Base-by-base conservation (phyloP, 2,329 filamentous ascomycete species). In the Thielaviopsis ethacetica region DNA sequence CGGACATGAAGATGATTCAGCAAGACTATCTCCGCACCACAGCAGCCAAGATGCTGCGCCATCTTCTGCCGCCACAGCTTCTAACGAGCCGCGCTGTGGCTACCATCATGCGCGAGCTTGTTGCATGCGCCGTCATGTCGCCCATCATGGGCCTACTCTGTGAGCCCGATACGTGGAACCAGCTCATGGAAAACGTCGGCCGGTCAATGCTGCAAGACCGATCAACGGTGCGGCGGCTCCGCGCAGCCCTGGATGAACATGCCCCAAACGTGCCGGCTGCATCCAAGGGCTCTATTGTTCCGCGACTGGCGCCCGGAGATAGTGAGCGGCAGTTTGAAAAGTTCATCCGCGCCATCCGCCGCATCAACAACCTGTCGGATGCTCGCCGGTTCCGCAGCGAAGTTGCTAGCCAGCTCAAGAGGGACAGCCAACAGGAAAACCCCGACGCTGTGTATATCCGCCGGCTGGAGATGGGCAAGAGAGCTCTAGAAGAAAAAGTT, bases 91-190 rank as follows among this genome's bases (percentile, higher is more conserved):
- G 88, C 62, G 82, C 88, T 50, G 91, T 96, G 7, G 82, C 81
- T 34, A 85, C 85, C 41, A 75, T 98, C 58, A 79, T 96, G 61
- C 84, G 87, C 65, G 94, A 98, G 72, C 85, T 98, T 62, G 82
- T 96, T n/a, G 79, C 89, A 22, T 96, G 93, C 70, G 88, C 89
- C n/a, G 84, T 98, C 47, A 74, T 98, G 44, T 84, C 83, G 50
- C 93, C 93, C 0, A 74, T 94, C 22, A 77, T 96, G 67, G 83
- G 85, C 65, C 75, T 90, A 62, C 74, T 98, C 19, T 82, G 88
- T 5, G 91, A 98, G 65, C 91, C 94, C 1, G 94, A 98, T 72
- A 95, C 86, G 9, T 98, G 91, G 91, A 97, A 98, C 66, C 91
- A 96, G 69, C 71, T 95, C 61, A 89, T 97, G 78, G 91, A 97